Percentiles rank a stretch among this genome's conserved stretches.
Evolutionary conservation across 345 rosid genomes (phyloP).

Genomic region (Odontarrhena argentea): DNA sequence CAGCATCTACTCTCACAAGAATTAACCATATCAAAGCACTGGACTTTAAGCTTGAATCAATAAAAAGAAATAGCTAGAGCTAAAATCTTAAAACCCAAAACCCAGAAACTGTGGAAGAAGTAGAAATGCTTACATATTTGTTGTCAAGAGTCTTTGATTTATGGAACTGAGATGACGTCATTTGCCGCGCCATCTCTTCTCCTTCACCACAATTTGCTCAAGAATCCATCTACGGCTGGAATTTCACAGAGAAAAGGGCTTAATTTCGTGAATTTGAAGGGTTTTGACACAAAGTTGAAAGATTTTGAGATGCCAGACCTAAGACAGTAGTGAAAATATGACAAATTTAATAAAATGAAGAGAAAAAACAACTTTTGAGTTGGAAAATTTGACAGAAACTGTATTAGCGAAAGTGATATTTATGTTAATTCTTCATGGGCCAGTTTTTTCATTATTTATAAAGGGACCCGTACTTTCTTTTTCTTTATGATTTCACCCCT

Average conservation of each 20-base stretch:
- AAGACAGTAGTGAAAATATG: conserved; percentile 20
- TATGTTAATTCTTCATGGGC: conserved; percentile 13
- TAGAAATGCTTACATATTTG: conserved; percentile 64
- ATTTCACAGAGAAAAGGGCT: conserved; percentile 11
- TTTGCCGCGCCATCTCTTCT: conserved; percentile 47
- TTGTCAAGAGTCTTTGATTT: conserved; percentile 89
- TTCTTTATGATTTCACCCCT: conserved; percentile 25
- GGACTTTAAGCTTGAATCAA: conserved; percentile 8
- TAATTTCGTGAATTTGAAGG: conserved; percentile 14
- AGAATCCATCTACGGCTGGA: conserved; percentile 28
- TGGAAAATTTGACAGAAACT: conserved; percentile 8
- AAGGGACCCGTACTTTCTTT: background rate
- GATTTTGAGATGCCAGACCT: conserved; percentile 28
- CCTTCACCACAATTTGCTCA: conserved; percentile 16
- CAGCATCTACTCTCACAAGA: conserved; percentile 63
- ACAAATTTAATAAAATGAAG: conserved; percentile 2
- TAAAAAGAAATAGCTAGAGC: background rate
- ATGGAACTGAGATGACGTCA: conserved; percentile 65
- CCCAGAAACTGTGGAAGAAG: conserved; percentile 10
- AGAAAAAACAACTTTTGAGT: conserved; percentile 1
- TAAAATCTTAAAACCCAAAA: conserved; percentile 15
- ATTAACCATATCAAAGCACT: background rate
- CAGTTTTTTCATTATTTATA: background rate
- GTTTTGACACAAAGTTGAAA: conserved; percentile 3
- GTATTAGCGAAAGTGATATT: background rate